Evolutionary conservation across 305 asterid genomes (phyloP), one percentile per base, ranked within the genome.

Genomic region (Petunia hybrid): DNA sequence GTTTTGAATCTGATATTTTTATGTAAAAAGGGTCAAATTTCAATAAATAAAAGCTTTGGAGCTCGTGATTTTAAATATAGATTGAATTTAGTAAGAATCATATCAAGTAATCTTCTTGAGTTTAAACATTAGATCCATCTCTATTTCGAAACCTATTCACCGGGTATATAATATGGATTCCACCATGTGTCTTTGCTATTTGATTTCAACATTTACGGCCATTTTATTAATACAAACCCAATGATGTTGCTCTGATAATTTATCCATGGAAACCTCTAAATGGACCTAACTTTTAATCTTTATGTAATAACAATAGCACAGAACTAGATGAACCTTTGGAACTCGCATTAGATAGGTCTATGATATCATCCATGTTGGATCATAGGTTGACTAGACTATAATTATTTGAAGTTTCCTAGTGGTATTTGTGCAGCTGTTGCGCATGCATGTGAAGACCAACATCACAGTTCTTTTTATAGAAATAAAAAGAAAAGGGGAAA

Each of bases 301-400:
- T 48, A 48, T 10, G 45, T 46, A 5, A 22, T 22, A 46, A 31
- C 61, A 71, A 71, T 12, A 61, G 61, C 43, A 31, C 61, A 35
- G 61, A 71, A 73, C 62, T 48, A 48, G 62, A 35, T 73, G 78
- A 51, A 31, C 42, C 77, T 70, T 70, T 31, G 77, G 60, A 73
- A 73, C 13, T 51, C 45, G 45, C 3, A 73, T 73, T 12, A 73
- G 51, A 71, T 12, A 35, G 63, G 62, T 3, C 62, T 73, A 73
- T 70, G 77, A 35, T 35, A 71, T 71, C 78, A 70, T 70, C 22
- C 77, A 71, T 48, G 78, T 35, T 48, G 62, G 62, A 48, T 46
- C 62, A 10, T 71, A 71, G 10, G 61, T 3, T 71, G 12, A 73
- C 45, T 51, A 73, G 46, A 73, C 45, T 35, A 35, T 73, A 51